Base-by-base conservation (phyloP, 805 yeast species). In the Candida parachauliodes region DNA sequence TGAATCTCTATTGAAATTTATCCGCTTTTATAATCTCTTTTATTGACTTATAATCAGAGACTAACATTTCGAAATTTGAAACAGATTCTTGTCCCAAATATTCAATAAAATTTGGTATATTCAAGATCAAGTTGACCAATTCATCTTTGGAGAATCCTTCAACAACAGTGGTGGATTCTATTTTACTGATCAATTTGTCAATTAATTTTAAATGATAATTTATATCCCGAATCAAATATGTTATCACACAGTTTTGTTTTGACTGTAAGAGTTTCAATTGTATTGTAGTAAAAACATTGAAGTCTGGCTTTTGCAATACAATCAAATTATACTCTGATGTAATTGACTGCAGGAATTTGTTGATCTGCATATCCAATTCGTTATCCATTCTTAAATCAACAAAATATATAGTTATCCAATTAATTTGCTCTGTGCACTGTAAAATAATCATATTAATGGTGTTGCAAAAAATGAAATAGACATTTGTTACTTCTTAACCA, bases 41-140 rank as follows among this genome's bases (percentile, higher is more conserved):
- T 5, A 39, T 34, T 17, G 37, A 28, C 11, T 29, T 39, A 22
- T 15, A 19, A 4, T 24, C 18, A 4, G n/a, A 10, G 5, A 39
- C 29, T 12, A 23, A 25, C 14, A 6, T 10, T 34, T 29, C 12
- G 19, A 39, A 34, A 2, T 11, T 21, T 8, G 3, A 5, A 10
- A 25, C 29, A 5, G 21, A 8, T 4, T 34, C 9, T 4, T 18
- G 23, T 14, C 33, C 38, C 7, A 28, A 17, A 11, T 7, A 19
- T 12, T 28, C 5, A 12, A 30, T 26, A 21, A 38, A 39, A 19
- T 18, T 18, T 1, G 39, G 42, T 17, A 34, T n/a, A 10, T 36
- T 39, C 8, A 39, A 33, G 27, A 34, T 39, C 11, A 39, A 19
- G 12, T 15, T 27, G 2, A 32, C 19, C 21, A 39, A 23, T 20